A percentile compares a stretch with the other conserved stretches of the same genome.
These are phyloP conservation scores for Candolleomyces eurysporus DNA, from an alignment of 768 basidiomycete genomes.

Conservation along the genomic window DNA sequence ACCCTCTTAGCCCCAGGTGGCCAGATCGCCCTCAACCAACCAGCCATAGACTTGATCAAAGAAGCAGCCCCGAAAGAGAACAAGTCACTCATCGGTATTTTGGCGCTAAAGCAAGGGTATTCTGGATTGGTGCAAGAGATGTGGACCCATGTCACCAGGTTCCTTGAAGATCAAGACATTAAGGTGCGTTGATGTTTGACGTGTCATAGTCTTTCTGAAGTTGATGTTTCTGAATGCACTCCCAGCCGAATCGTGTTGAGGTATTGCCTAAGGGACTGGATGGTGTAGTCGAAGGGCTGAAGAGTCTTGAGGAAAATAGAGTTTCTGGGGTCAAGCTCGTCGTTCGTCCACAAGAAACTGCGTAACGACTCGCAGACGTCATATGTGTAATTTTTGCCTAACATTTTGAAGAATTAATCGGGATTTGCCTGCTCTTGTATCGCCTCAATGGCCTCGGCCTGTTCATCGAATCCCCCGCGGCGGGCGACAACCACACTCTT, in stretches of 20 bases:
- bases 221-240: background rate
- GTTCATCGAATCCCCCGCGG: too few species aligned
- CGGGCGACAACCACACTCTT: too few species aligned
- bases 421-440: too few species aligned
- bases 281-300: conserved; percentile 41
- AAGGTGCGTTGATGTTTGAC: conserved; percentile 11
- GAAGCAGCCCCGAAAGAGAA: conserved; percentile 14
- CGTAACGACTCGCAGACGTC: conserved; percentile 36
- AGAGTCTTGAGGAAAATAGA: conserved; percentile 35
- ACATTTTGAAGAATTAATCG: too few species aligned
- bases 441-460: too few species aligned
- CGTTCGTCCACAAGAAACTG: conserved; percentile 24
- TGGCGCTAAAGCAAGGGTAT: conserved; percentile 11
- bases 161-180: conserved; percentile 12
- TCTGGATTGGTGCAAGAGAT: conserved; percentile 11
- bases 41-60: conserved; percentile 16
- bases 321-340: conserved; percentile 45
- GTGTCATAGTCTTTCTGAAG: background rate
- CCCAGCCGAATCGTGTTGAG: conserved; percentile 43
- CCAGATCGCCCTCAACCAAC: conserved; percentile 32
- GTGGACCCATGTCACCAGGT: conserved; percentile 13
- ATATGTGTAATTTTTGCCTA: too few species aligned
- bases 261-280: conserved; percentile 39
- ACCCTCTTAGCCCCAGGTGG: conserved; percentile 32
- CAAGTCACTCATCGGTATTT: conserved; percentile 3